Conservation (phyloP, 371 early-diverging fungal genomes). For the Caulochytrium protostelioides region DNA sequence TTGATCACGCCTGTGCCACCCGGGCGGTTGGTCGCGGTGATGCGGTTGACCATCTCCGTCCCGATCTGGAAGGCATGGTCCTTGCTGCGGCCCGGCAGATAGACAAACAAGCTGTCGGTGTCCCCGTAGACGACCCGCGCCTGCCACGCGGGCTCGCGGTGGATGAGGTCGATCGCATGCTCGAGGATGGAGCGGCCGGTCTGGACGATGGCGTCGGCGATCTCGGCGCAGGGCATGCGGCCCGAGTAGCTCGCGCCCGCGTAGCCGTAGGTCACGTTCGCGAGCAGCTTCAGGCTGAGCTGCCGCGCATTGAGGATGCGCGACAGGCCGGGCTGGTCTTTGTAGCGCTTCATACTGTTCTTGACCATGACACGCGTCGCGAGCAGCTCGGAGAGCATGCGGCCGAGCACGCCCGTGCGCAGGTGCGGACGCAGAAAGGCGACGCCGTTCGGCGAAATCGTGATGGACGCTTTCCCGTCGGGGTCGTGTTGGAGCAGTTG, state of each 20-base stretch:
- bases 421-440: slow-evolving; percentile 55
- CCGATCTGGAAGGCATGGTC: slow-evolving; percentile 57
- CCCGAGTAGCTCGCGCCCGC: slow-evolving; percentile 68
- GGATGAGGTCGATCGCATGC: slow-evolving; percentile 42
- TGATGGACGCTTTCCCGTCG: too few relatives aligned
- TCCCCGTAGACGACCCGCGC: slow-evolving; percentile 75
- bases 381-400: slow-evolving; percentile 62
- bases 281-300: slow-evolving; percentile 59
- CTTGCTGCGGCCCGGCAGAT: slow-evolving; percentile 40
- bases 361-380: slow-evolving; percentile 78
- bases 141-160: slow-evolving; percentile 39
- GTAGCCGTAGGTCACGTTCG: slow-evolving; percentile 85
- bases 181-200: slow-evolving; percentile 64
- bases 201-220: slow-evolving; percentile 74
- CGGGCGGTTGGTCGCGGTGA: slow-evolving; percentile 45
- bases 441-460: slow-evolving; percentile 61
- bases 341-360: slow-evolving; percentile 48
- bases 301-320: slow-evolving; percentile 52
- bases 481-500: too few relatives aligned
- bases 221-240: slow-evolving; percentile 70
- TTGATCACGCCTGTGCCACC: too few relatives aligned
- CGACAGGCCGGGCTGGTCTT: slow-evolving; percentile 21
- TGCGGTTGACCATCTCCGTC: slow-evolving; percentile 43
- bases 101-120: slow-evolving; percentile 72
- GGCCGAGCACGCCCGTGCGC: slow-evolving; percentile 45